These are phyloP conservation scores for Cyberlindnera euphorbiiphila DNA, from an alignment of 805 yeast genomes.

Conservation along the genomic window DNA sequence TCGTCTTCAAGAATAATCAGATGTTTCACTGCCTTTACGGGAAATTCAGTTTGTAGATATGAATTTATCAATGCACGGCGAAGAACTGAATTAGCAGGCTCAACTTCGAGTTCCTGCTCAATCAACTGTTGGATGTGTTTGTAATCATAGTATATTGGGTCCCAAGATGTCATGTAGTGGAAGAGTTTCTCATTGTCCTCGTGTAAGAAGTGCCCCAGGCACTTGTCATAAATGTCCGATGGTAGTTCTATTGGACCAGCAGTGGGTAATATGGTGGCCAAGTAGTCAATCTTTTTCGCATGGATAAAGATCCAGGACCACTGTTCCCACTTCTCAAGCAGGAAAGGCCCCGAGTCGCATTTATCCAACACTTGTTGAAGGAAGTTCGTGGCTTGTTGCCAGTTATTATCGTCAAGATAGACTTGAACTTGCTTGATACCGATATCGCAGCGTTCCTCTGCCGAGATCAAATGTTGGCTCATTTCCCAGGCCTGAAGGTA, in stretches of 20 bases:
- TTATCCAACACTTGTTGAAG: slow-evolving; percentile 38
- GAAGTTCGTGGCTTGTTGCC: slow-evolving; percentile 55
- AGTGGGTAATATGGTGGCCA: slow-evolving; percentile 57
- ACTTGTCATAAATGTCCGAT: slow-evolving; percentile 40
- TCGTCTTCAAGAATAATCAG: slow-evolving; percentile 53
- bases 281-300: slow-evolving; percentile 38
- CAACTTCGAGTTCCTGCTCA: slow-evolving; percentile 41
- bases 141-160: slow-evolving; percentile 46
- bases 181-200: slow-evolving; percentile 33
- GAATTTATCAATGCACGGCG: slow-evolving; percentile 47
- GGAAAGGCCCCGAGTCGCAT: slow-evolving; percentile 21
- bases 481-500: slow-evolving; percentile 77
- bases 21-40: slow-evolving; percentile 60
- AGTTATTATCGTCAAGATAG: slow-evolving; percentile 40
- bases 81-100: slow-evolving; percentile 29
- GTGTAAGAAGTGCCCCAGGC: slow-evolving; percentile 32
- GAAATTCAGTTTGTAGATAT: slow-evolving; percentile 55
- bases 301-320: slow-evolving; percentile 55
- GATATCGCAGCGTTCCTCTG: slow-evolving; percentile 46
- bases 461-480: slow-evolving; percentile 52
- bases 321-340: slow-evolving; percentile 54
- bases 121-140: slow-evolving; percentile 36
- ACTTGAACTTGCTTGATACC: slow-evolving; percentile 53
- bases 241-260: slow-evolving; percentile 28
- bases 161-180: slow-evolving; percentile 53